These are phyloP conservation scores for Geoglossum cookeanum DNA, from an alignment of 2,329 filamentous ascomycete species.

Conservation along the genomic window DNA sequence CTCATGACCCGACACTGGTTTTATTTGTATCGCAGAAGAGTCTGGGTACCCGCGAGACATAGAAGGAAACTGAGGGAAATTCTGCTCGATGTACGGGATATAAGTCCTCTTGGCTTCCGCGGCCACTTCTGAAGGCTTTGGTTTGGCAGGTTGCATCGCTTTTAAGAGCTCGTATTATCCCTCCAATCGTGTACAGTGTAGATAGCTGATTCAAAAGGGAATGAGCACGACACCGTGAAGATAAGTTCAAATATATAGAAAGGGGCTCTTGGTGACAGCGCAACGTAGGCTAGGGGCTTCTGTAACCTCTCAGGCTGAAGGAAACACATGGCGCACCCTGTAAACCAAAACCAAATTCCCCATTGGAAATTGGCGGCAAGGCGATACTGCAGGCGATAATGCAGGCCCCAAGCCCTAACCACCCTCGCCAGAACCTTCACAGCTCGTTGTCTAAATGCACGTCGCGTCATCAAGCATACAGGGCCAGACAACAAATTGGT, in stretches of 20 bases:
- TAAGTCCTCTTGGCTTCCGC: slow-evolving; percentile 53
- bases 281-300: neutral
- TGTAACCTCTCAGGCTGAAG: neutral
- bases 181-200: neutral
- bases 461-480: neutral
- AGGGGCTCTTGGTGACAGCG: neutral
- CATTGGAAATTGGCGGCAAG: neutral
- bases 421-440: neutral
- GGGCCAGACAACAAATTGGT: neutral
- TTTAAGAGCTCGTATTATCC: slow-evolving; percentile 6
- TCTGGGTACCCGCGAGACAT: slow-evolving; percentile 38
- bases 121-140: slow-evolving; percentile 50
- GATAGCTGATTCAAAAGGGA: neutral
- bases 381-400: neutral
- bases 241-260: neutral
- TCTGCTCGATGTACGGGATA: slow-evolving; percentile 40
- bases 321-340: neutral
- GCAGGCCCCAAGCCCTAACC: neutral
- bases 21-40: slow-evolving; percentile 21
- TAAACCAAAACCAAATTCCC: neutral
- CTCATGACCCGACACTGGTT: slow-evolving; percentile 24
- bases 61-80: slow-evolving; percentile 34
- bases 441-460: neutral
- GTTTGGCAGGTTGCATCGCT: slow-evolving; percentile 39
- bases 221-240: neutral